A percentile compares a stretch with the other conserved stretches of the same genome.
These are phyloP conservation scores for Coemansia sp. DNA, from an alignment of 192 early-diverging fungal genomes.

Conservation along the genomic window DNA sequence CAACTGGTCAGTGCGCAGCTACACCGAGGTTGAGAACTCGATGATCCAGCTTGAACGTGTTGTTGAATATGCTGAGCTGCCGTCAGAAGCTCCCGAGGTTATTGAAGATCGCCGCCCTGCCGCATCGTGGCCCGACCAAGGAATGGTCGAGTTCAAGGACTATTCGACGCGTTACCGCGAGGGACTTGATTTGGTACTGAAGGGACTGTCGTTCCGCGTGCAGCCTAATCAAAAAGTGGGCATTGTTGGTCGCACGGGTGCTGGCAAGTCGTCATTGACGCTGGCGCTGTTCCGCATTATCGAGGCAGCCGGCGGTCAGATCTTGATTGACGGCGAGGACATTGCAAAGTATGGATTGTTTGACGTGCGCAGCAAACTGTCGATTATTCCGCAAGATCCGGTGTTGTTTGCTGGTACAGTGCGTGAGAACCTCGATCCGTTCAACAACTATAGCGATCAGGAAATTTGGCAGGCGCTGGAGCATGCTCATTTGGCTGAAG, in stretches of 20 bases:
- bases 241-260: constrained; percentile 69
- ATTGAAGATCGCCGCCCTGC: constrained; percentile 34
- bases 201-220: constrained; percentile 37
- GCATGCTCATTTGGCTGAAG: constrained; percentile 64
- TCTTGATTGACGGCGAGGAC: constrained; percentile 76
- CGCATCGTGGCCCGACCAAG: constrained; percentile 55
- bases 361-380: constrained; percentile 67
- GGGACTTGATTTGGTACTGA: constrained; percentile 54
- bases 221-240: constrained; percentile 59
- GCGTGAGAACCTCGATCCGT: constrained; percentile 61
- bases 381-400: constrained; percentile 88
- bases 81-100: constrained; percentile 35
- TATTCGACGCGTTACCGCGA: constrained; percentile 58
- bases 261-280: constrained; percentile 75
- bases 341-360: constrained; percentile 67
- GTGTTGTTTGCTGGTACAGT: constrained; percentile 68
- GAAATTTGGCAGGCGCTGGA: constrained; percentile 72
- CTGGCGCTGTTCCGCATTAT: constrained; percentile 77
- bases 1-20: constrained; percentile 76
- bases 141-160: constrained; percentile 52
- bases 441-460: constrained; percentile 46
- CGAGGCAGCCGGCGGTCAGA: constrained; percentile 61
- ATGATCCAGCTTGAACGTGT: constrained; percentile 67
- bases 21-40: constrained; percentile 66
- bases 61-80: constrained; percentile 44